phyloP scores from a whole-genome alignment of 257 asterid species.

The Coffea eugenioides region DNA sequence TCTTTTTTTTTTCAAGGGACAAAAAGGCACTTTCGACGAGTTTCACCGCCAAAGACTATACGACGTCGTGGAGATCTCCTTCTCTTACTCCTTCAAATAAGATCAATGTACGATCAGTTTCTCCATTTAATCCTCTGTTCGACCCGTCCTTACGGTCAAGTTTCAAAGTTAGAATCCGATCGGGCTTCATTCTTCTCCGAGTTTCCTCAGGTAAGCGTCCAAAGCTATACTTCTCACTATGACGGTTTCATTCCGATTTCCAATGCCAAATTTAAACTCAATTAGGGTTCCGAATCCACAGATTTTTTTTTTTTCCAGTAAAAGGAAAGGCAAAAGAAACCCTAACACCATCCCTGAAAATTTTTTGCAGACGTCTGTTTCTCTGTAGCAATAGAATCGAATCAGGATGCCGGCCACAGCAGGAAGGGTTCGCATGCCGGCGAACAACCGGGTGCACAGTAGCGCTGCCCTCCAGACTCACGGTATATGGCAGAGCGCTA shows the following conservation, averaged over 20 bases:
- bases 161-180: background rate
- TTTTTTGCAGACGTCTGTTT: background rate
- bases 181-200: background rate
- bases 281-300: background rate
- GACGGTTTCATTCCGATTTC: background rate
- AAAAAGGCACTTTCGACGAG: too few species aligned
- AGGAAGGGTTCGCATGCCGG: constrained; percentile 99
- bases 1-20: too few species aligned
- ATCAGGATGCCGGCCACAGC: constrained; percentile 96
- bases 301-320: too few species aligned
- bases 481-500: constrained; percentile 99
- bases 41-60: too few species aligned
- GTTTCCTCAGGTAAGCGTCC: background rate
- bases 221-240: background rate
- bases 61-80: too few species aligned
- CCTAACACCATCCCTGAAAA: background rate
- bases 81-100: too few species aligned
- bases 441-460: constrained; percentile 99
- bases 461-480: constrained; percentile 98
- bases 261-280: too few species aligned
- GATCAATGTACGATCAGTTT: too few species aligned
- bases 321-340: background rate
- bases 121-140: too few species aligned
- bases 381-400: background rate
- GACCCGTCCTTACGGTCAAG: too few species aligned